Base-by-base conservation (phyloP, 1,139 yeast species). In the Nadsonia commutata region DNA sequence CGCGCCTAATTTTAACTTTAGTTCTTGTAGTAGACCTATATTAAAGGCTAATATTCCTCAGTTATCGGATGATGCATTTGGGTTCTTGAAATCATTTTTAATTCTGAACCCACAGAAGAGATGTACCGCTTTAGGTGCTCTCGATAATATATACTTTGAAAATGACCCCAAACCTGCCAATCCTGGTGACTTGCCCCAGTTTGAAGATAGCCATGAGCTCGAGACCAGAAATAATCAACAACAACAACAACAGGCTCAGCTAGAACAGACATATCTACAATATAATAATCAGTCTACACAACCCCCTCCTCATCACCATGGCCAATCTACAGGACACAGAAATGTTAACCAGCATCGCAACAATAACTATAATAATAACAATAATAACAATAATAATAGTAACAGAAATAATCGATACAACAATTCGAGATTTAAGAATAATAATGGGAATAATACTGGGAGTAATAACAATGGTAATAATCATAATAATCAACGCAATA, bases 201-300 rank as follows among this genome's bases (percentile, higher is more conserved):
- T 80, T 53, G 86, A 81, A 49, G 94, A 88, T 51, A 77, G 94
- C 50, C 97, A 90, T 58, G 97, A 90, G 59, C 75, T 85, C 37
- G 94, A 83, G 56, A 76, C 77, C 44, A 78, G 81, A 48, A 67
- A 76, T 51, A 78, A 71, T 54, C 76, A 74, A 52, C 68, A 68
- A 52, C 66, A 63, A 48, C 19, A 22, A 22, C 20, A n/a, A 19
- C 20, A 45, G 37, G 42, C 20, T 36, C 31, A 36, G 21, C 8
- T 31, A 42, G 11, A 23, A 40, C 31, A 18, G 37, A 22, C 18
- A 45, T 22, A 27, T 36, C 31, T 27, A 39, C 33, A 38, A 36
- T 17, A 27, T 20, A 39, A 13, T n/a, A 18, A 2, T 21, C 19
- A n/a, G 18, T 11, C 11, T 19, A 16, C 5, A 13, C 16, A 27